phyloP scores from a whole-genome alignment of 2,329 filamentous ascomycete species.

The Atkinsonella texensis region DNA sequence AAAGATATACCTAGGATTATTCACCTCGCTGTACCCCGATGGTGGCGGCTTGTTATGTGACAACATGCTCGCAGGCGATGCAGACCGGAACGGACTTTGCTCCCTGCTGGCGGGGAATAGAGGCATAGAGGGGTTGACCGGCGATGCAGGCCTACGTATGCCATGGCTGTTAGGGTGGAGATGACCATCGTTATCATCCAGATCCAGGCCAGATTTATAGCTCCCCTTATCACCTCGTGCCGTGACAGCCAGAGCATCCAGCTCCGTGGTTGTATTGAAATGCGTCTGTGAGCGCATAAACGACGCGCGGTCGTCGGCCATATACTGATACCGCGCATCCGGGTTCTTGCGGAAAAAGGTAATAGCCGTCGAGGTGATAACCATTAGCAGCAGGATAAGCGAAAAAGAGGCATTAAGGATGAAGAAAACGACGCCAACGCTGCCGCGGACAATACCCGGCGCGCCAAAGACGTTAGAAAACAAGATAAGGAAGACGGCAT shows the following conservation, averaged over 20 bases:
- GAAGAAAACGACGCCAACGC: constrained; percentile 83
- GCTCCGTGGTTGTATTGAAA: constrained; percentile 62
- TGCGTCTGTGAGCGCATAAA: constrained; percentile 93
- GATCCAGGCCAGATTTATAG: constrained; percentile 25
- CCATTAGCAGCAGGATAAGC: constrained; percentile 67
- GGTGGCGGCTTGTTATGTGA: constrained; percentile 2
- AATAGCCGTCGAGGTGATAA: constrained; percentile 45
- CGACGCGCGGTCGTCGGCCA: constrained; percentile 87
- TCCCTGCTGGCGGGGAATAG: constrained; percentile 28
- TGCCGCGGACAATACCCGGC: constrained; percentile 69
- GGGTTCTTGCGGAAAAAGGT: constrained; percentile 85
- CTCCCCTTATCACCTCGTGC: constrained; percentile 56
- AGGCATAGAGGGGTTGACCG: constrained; percentile 30
- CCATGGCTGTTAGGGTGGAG: constrained; percentile 22
- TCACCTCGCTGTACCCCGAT: constrained; percentile 23
- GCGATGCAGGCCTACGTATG: constrained; percentile 16
- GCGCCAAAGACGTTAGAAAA: constrained; percentile 79
- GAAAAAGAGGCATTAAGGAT: constrained; percentile 75
- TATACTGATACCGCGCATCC: constrained; percentile 84
- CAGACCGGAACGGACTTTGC: constrained; percentile 24
- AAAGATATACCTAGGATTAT: constrained; percentile 25
- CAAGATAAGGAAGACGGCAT: constrained; percentile 74
- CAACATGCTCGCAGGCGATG: constrained; percentile 21
- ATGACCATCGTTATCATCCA: constrained; percentile 31
- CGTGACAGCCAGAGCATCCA: constrained; percentile 82